Evolutionary conservation across 1,139 yeast genomes (phyloP), one percentile per base, ranked within the genome.

Genomic region (Yamadazyma taylorii): DNA sequence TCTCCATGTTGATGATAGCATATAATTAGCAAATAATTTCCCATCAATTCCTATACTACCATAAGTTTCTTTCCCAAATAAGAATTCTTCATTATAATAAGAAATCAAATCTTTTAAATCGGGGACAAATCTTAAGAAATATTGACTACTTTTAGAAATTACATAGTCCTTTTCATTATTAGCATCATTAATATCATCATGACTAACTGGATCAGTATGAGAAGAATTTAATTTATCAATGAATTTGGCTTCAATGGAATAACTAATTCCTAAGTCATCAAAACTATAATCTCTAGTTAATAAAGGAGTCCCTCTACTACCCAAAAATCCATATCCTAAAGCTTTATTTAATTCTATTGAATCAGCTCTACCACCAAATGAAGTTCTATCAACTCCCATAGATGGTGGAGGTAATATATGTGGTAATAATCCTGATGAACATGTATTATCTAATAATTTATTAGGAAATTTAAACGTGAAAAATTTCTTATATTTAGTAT

Each of bases 341-440:
- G 70, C 70, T 42, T 70, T 70, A 41, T 69, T 69, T 34, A 71
- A 45, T 28, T 55, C 63, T 13, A 72, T 61, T 2, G 52, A 42
- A 29, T 60, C 65, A 3, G 70, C 72, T 33, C 65, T 51, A 32
- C 61, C 65, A 37, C 53, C 48, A 36, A 70, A 70, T 27, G 72
- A 56, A 0, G 74, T 65, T 22, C 58, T 56, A 51, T 79, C 83
- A 3, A 79, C 55, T 2, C 89, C 89, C 55, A 79, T 62, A 17
- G 85, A 71, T 10, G 89, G 88, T 0, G 89, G 89, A 7, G 83
- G 68, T 34, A 75, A 53, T 28, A 75, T 65, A 54, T 82, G 89
- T 1, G 75, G 63, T 24, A 71, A 60, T 12, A 73, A 60, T 28
- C 75, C 72, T 46, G 79, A 78, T 17, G 72, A 65, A 52, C 89